Conservation (phyloP, 352 stramenopile genomes). For the Phytopythium kandeliae region DNA sequence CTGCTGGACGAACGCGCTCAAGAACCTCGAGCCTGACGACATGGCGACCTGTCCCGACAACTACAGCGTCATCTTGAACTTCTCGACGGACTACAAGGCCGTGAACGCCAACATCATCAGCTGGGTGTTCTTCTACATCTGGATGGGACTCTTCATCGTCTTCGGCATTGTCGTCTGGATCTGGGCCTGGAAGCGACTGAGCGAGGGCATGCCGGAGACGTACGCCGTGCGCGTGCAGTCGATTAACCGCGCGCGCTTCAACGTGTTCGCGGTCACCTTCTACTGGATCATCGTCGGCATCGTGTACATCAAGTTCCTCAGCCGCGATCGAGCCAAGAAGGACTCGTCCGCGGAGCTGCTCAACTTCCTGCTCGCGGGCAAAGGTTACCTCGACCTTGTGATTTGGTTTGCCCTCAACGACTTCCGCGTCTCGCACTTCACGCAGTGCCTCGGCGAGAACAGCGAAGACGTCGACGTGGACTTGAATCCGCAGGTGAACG, state of each 20-base stretch:
- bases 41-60: slow-evolving; percentile 17
- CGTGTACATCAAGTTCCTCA: slow-evolving; percentile 80
- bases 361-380: slow-evolving; percentile 84
- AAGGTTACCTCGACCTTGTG: slow-evolving; percentile 85
- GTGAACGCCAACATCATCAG: slow-evolving; percentile 85
- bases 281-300: slow-evolving; percentile 82
- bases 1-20: slow-evolving; percentile 84
- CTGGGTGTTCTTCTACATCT: slow-evolving; percentile 86
- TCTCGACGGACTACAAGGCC: slow-evolving; percentile 53
- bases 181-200: slow-evolving; percentile 82
- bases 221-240: slow-evolving; percentile 81
- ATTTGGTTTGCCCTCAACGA: slow-evolving; percentile 89
- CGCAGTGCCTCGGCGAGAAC: slow-evolving; percentile 47
- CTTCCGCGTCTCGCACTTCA: slow-evolving; percentile 76
- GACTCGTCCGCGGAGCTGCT: slow-evolving; percentile 68
- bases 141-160: slow-evolving; percentile 80
- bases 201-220: slow-evolving; percentile 84
- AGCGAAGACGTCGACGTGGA: slow-evolving; percentile 71
- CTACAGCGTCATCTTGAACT: slow-evolving; percentile 61
- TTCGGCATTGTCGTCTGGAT: slow-evolving; percentile 80
- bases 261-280: slow-evolving; percentile 83
- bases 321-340: slow-evolving; percentile 41
- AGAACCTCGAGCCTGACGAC: slow-evolving; percentile 40
- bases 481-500: slow-evolving; percentile 86
- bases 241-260: slow-evolving; percentile 86